phyloP scores from a whole-genome alignment of 805 yeast species.

The Saturnispora sanitii region DNA sequence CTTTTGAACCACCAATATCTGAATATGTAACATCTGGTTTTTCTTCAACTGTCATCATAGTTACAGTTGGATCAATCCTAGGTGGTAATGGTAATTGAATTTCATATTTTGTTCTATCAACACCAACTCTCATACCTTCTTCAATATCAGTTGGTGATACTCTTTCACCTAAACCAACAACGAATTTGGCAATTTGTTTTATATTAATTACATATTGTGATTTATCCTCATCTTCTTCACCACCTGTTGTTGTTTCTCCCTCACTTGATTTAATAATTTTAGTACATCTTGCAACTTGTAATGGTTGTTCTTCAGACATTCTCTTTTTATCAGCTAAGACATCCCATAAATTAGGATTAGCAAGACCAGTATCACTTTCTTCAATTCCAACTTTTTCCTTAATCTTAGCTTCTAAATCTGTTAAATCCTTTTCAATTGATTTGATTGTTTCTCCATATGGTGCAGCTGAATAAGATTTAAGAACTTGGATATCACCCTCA shows the following conservation, averaged over 20 bases:
- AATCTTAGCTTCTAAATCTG: conserved; percentile 73
- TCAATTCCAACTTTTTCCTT: conserved; percentile 91
- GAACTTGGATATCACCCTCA: conserved; percentile 95
- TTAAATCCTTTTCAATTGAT: conserved; percentile 76
- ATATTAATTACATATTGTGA: conserved; percentile 91
- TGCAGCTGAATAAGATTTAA: conserved; percentile 95
- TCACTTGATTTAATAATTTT: conserved; percentile 72
- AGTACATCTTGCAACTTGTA: conserved; percentile 98
- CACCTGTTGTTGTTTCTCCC: conserved; percentile 25
- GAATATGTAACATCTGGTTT: conserved; percentile 98
- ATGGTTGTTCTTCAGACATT: conserved; percentile 86
- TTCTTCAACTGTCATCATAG: conserved; percentile 99
- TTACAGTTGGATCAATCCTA: conserved; percentile 92
- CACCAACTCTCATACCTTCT: conserved; percentile 99
- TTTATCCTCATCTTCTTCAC: conserved; percentile 50
- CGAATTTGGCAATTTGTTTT: conserved; percentile 97
- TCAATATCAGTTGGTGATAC: conserved; percentile 98
- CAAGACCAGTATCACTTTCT: conserved; percentile 96
- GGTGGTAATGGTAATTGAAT: conserved; percentile 97
- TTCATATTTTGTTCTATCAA: conserved; percentile 92
- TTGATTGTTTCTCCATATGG: conserved; percentile 83
- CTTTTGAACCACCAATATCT: conserved; percentile 98
- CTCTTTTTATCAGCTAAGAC: conserved; percentile 92
- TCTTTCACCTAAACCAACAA: conserved; percentile 91
- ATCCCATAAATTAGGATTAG: conserved; percentile 97